Conservation (phyloP, 352 stramenopile species). For the Phytophthora aleatoria region DNA sequence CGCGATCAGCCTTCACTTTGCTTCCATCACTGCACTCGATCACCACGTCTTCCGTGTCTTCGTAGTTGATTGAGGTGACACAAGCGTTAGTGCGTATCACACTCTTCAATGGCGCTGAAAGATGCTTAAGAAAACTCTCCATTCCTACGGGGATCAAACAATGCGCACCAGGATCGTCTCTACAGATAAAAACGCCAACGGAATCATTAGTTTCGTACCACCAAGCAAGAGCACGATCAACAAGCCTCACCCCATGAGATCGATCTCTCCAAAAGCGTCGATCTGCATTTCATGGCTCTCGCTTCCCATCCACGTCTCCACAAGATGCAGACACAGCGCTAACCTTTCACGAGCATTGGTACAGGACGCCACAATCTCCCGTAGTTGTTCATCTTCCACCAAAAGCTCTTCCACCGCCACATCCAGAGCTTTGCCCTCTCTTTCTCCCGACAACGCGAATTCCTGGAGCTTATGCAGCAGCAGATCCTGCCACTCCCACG, state of each 20-base stretch:
- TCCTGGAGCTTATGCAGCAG: slow-evolving; percentile 47
- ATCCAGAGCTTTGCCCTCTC: slow-evolving; percentile 28
- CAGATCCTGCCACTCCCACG: slow-evolving; percentile 52
- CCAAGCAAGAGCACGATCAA: background rate
- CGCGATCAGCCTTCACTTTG: slow-evolving; percentile 35
- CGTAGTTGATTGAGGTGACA: slow-evolving; percentile 35
- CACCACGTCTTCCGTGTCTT: slow-evolving; percentile 20
- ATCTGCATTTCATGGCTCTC: slow-evolving; percentile 46
- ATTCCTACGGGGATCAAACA: slow-evolving; percentile 51
- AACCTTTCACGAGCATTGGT: slow-evolving; percentile 33
- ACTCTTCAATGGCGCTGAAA: slow-evolving; percentile 32
- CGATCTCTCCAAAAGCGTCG: slow-evolving; percentile 55
- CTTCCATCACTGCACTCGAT: slow-evolving; percentile 37
- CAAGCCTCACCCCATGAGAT: slow-evolving; percentile 42
- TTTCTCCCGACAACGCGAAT: slow-evolving; percentile 25
- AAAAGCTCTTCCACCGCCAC: slow-evolving; percentile 38
- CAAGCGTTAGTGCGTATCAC: slow-evolving; percentile 29
- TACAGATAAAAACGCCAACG: slow-evolving; percentile 13
- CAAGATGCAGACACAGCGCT: slow-evolving; percentile 42
- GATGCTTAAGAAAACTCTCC: slow-evolving; percentile 42
- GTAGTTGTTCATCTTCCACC: slow-evolving; percentile 20
- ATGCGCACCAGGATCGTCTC: slow-evolving; percentile 54
- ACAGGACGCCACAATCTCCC: slow-evolving; percentile 10
- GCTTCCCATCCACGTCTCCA: slow-evolving; percentile 63
- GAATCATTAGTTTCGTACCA: background rate